Evolutionary conservation across 371 early-diverging fungal genomes (phyloP), one percentile per base, ranked within the genome.

Genomic region (Cokeromyces recurvatus): DNA sequence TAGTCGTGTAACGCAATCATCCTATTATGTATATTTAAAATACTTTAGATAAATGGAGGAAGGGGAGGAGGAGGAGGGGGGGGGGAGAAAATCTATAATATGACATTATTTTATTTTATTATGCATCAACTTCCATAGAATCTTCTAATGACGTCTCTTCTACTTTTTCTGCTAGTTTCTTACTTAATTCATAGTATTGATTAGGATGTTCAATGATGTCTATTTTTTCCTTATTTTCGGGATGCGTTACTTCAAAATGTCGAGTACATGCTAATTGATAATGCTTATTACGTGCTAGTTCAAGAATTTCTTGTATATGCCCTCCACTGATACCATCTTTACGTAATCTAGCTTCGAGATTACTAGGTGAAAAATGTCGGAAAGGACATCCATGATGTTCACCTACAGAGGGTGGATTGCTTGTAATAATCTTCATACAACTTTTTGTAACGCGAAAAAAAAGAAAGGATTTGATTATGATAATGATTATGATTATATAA

Each of bases 341-440:
- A 23, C 58, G 54, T 14, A 92, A 53, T 10, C 77, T 71, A 2
- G 73, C 62, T 23, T 77, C 69, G 23, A 96, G 62, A 23, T 77
- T 80, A 2, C 83, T 77, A 0, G 68, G 39, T 3, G 85, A 73
- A 32, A 85, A 86, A 53, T 94, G 90, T 29, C 86, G 77, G 77
- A 94, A 98, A n/a, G 98, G 98, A 62, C 98, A 98, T 3, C 98
- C 98, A 27, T 95, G 96, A 53, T 84, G 75, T 44, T 96, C 97
- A 4, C 87, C 86, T 3, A 86, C 64, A 1, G 85, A 81, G 2
- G 97, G 95, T 31, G 79, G 79, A 38, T 84, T 82, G 34, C 70
- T 55, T 25, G 73, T 79, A 55, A 97, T 95, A 64, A 99, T 92
- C 51, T 90, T 92, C 42, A 74, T 63, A 69, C 99, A 99, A 38